Evolutionary conservation across 192 early-diverging fungal species (phyloP).

Genomic region (Umbelopsis sp.): DNA sequence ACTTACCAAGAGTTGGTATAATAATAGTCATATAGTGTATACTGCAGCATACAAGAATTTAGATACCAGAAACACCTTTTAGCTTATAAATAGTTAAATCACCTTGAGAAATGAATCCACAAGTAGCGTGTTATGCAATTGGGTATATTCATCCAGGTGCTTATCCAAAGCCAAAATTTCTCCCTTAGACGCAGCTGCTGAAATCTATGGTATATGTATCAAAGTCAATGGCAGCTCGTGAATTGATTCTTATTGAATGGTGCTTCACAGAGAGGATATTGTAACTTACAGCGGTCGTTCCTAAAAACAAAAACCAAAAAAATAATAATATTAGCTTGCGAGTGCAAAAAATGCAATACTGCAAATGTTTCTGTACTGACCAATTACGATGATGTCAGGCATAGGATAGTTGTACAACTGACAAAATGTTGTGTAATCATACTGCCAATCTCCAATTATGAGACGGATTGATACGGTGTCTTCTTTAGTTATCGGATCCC

Average conservation of each 20-base stretch:
- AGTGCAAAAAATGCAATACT: not conserved
- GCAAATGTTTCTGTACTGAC: not conserved
- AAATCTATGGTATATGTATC: slow-evolving; percentile 12
- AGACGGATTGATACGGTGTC: not conserved
- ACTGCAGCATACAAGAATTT: not conserved
- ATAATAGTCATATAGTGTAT: slow-evolving; percentile 20
- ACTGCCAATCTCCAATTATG: slow-evolving; percentile 7
- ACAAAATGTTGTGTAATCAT: slow-evolving; percentile 13
- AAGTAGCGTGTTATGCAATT: slow-evolving; percentile 5
- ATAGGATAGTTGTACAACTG: not conserved
- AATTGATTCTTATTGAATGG: not conserved
- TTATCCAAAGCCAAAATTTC: slow-evolving; percentile 17
- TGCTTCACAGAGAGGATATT: too few species aligned
- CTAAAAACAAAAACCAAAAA: not conserved
- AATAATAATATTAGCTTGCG: not conserved
- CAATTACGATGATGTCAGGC: slow-evolving; percentile 22
- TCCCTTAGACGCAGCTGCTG: slow-evolving; percentile 1
- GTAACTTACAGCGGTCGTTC: slow-evolving; percentile 11
- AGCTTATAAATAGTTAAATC: not conserved
- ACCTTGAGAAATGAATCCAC: slow-evolving; percentile 21
- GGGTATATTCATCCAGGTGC: slow-evolving; percentile 20
- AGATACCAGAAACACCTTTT: too few species aligned
- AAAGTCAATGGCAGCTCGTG: not conserved
- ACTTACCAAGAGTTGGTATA: slow-evolving; percentile 18
- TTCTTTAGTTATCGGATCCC: not conserved